phyloP scores from a whole-genome alignment of 441 rosid species.

The Iberis amara region DNA sequence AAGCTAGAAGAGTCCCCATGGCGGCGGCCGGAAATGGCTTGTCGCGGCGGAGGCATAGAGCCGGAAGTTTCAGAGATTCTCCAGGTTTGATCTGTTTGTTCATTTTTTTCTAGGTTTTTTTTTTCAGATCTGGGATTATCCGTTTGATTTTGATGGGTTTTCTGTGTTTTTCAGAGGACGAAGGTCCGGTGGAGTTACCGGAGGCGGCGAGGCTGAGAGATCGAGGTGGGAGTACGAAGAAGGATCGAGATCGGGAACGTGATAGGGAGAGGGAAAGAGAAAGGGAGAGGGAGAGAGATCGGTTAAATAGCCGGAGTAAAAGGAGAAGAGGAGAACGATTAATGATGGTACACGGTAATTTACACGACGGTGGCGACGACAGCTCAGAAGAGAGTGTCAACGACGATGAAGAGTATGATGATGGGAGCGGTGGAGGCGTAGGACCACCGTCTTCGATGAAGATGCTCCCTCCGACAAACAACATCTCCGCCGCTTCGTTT shows the following conservation, averaged over 20 bases:
- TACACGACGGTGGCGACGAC: slow-evolving; percentile 71
- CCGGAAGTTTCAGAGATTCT: slow-evolving; percentile 68
- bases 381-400: slow-evolving; percentile 83
- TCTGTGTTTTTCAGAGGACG: slow-evolving; percentile 49
- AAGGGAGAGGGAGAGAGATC: slow-evolving; percentile 61
- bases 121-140: slow-evolving; percentile 18
- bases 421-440: slow-evolving; percentile 49
- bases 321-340: slow-evolving; percentile 72
- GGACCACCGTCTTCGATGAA: slow-evolving; percentile 46
- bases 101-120: background rate
- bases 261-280: slow-evolving; percentile 58
- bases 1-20: slow-evolving; percentile 67
- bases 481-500: slow-evolving; percentile 48
- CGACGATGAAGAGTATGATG: slow-evolving; percentile 85
- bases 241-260: slow-evolving; percentile 58
- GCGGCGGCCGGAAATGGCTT: slow-evolving; percentile 69
- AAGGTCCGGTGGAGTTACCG: slow-evolving; percentile 59
- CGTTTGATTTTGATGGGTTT: slow-evolving; percentile 7
- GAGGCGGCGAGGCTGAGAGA: slow-evolving; percentile 77
- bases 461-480: slow-evolving; percentile 60
- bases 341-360: slow-evolving; percentile 53
- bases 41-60: slow-evolving; percentile 67
- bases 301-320: slow-evolving; percentile 60
- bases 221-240: slow-evolving; percentile 62
- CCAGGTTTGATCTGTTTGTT: slow-evolving; percentile 50